Conservation (phyloP, 768 basidiomycete genomes). For the Trametes elegans region DNA sequence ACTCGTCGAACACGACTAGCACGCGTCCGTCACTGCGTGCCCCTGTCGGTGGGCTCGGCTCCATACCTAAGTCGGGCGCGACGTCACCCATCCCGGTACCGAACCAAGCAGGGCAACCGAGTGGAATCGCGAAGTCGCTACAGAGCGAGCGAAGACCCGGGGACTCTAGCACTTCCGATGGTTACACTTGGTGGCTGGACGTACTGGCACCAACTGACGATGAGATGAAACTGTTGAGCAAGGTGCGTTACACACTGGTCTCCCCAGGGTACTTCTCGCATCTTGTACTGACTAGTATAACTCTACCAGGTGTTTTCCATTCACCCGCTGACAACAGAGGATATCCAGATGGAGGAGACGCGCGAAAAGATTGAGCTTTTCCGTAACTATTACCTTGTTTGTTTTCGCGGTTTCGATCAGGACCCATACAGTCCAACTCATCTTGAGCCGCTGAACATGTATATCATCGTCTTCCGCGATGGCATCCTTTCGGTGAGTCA, state of each 20-base stretch:
- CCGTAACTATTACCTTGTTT: conserved; percentile 97
- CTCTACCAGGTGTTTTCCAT: conserved; percentile 84
- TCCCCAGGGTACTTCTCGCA: not conserved
- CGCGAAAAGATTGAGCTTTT: conserved; percentile 99
- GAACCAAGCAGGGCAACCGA: not conserved
- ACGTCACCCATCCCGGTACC: conserved; percentile 17
- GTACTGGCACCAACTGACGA: conserved; percentile 92
- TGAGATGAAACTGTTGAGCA: conserved; percentile 96
- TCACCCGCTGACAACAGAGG: conserved; percentile 97
- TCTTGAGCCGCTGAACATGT: conserved; percentile 98
- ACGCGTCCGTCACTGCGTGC: not conserved
- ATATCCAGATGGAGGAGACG: conserved; percentile 99
- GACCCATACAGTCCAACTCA: conserved; percentile 96
- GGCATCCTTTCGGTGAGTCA: conserved; percentile 90
- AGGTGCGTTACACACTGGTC: conserved; percentile 45
- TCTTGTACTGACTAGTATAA: not conserved
- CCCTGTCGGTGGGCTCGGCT: not conserved
- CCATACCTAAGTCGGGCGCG: conserved; percentile 13
- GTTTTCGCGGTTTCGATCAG: conserved; percentile 99
- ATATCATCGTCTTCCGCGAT: conserved; percentile 98
- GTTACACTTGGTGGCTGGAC: conserved; percentile 96
- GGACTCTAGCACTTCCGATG: conserved; percentile 48
- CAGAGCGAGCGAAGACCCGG: conserved; percentile 18
- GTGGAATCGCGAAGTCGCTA: conserved; percentile 19
- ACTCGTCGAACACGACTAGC: conserved; percentile 1